Conservation (phyloP, 1,284 basidiomycete genomes). For the Ganoderma meredithae region DNA sequence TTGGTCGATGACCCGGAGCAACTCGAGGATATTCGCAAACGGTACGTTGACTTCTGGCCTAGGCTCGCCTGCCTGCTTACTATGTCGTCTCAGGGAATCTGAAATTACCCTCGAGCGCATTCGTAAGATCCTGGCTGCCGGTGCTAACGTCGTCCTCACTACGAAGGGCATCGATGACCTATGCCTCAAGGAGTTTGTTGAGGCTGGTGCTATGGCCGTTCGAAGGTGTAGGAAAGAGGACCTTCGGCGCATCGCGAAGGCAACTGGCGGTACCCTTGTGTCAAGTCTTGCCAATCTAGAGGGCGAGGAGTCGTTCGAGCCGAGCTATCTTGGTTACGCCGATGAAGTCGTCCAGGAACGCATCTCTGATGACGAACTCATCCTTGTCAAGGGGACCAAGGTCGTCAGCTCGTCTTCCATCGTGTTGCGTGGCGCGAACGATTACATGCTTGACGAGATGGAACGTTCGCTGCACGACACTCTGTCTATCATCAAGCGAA, state of each 20-base stretch:
- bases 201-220: slow-evolving; percentile 99
- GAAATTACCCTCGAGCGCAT: slow-evolving; percentile 98
- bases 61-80: not conserved
- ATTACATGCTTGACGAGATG: slow-evolving; percentile 99
- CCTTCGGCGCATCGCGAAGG: slow-evolving; percentile 95
- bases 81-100: slow-evolving; percentile 71
- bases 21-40: slow-evolving; percentile 94
- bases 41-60: slow-evolving; percentile 54
- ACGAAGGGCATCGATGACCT: slow-evolving; percentile 99
- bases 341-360: slow-evolving; percentile 98
- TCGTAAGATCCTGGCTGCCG: slow-evolving; percentile 94
- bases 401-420: slow-evolving; percentile 94
- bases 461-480: slow-evolving; percentile 97
- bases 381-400: slow-evolving; percentile 97
- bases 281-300: slow-evolving; percentile 96
- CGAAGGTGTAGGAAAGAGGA: slow-evolving; percentile 98
- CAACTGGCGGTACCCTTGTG: slow-evolving; percentile 94
- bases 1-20: slow-evolving; percentile 97
- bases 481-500: slow-evolving; percentile 95
- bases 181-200: slow-evolving; percentile 98
- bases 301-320: slow-evolving; percentile 97
- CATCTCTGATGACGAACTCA: slow-evolving; percentile 98
- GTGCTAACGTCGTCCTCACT: slow-evolving; percentile 97
- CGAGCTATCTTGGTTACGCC: slow-evolving; percentile 88
- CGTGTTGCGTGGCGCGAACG: slow-evolving; percentile 96